phyloP scores from a whole-genome alignment of 169 alveolate species.

The Eimeria praecox region DNA sequence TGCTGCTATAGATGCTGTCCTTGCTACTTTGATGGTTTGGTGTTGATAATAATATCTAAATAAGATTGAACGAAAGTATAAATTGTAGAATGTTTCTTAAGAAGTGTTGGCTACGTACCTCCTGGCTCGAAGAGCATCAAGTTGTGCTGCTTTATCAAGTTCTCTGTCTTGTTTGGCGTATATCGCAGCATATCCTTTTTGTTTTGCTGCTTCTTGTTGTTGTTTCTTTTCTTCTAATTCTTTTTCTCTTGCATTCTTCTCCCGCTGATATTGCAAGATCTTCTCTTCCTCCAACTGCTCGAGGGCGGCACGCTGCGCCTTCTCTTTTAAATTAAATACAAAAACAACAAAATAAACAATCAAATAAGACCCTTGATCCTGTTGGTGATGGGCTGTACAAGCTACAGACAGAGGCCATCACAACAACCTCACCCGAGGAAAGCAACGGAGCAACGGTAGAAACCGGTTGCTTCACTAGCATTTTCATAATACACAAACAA shows the following conservation, averaged over 20 bases:
- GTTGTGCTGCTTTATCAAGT: conserved; percentile 89
- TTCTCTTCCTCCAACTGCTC: conserved; percentile 86
- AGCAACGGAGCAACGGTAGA: no score
- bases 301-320: conserved; percentile 85
- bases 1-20: not conserved
- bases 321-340: conserved; percentile 79
- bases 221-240: conserved; percentile 73
- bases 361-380: not conserved
- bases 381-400: not conserved
- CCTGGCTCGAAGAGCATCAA: conserved; percentile 90
- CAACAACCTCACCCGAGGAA: no score
- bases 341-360: no score
- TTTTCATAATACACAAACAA: no score
- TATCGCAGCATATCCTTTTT: conserved; percentile 88
- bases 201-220: conserved; percentile 89
- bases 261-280: conserved; percentile 88
- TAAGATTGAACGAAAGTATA: not conserved
- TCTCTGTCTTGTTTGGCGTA: conserved; percentile 90
- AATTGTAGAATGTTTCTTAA: not conserved
- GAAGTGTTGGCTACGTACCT: conserved; percentile 66
- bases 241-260: conserved; percentile 83
- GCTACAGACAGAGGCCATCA: not conserved
- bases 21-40: not conserved
- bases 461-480: no score
- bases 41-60: no score